phyloP scores from a whole-genome alignment of 2,329 filamentous ascomycete genomes.

The Pseudogymnoascus sp. region DNA sequence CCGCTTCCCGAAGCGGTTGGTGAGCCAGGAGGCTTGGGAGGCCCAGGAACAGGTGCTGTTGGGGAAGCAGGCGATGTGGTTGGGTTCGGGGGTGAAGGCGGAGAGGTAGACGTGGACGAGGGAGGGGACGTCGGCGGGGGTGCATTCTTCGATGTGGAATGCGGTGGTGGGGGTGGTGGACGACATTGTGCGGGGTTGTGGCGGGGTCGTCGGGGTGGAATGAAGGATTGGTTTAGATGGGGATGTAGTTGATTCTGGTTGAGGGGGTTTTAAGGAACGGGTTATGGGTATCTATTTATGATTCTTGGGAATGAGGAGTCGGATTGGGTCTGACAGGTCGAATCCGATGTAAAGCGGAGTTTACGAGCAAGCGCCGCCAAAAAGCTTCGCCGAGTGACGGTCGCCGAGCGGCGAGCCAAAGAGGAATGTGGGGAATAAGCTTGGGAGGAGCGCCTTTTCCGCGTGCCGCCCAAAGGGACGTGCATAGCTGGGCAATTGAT shows the following conservation, averaged over 20 bases:
- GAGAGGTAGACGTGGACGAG: constrained; percentile 26
- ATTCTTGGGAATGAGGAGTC: neutral
- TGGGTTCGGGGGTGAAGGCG: constrained; percentile 19
- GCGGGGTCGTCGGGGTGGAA: neutral
- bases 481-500: neutral
- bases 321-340: neutral
- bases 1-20: constrained; percentile 22
- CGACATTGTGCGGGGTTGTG: neutral
- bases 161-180: neutral
- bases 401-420: neutral
- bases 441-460: neutral
- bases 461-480: neutral
- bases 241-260: neutral
- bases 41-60: constrained; percentile 9
- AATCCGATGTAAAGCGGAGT: neutral
- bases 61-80: constrained; percentile 7
- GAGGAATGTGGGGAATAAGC: neutral
- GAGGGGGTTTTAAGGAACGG: neutral
- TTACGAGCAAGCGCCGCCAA: neutral
- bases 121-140: constrained; percentile 24
- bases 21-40: constrained; percentile 27
- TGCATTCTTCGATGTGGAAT: constrained; percentile 15
- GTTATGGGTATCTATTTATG: neutral
- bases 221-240: neutral
- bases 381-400: neutral